A percentile compares a stretch with the other conserved stretches of the same genome.
These are phyloP conservation scores for Fusarium humuli DNA, from an alignment of 2,329 filamentous ascomycete genomes.

Conservation along the genomic window DNA sequence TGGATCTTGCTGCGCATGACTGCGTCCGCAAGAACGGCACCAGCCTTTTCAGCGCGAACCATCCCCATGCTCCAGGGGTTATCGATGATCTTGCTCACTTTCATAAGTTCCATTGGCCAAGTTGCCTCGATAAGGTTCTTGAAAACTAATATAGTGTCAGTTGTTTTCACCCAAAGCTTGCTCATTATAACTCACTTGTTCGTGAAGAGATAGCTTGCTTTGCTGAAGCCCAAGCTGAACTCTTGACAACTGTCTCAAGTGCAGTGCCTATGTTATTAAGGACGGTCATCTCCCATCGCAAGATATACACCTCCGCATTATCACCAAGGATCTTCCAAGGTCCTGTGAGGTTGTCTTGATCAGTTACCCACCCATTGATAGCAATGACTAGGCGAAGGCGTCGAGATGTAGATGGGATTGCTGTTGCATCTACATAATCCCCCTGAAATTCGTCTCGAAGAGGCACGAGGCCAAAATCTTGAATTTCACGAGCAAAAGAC, in stretches of 20 bases:
- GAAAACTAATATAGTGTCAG: conserved; percentile 56
- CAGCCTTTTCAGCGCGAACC: conserved; percentile 79
- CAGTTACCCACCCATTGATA: conserved; percentile 83
- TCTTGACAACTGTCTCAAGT: conserved; percentile 81
- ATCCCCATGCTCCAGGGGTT: conserved; percentile 85
- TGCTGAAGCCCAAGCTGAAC: conserved; percentile 82
- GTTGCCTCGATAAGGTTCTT: conserved; percentile 67
- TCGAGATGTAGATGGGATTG: conserved; percentile 68
- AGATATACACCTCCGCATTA: conserved; percentile 81
- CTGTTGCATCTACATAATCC: conserved; percentile 61
- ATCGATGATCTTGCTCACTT: conserved; percentile 79
- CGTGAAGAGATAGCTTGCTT: conserved; percentile 61
- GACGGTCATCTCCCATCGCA: conserved; percentile 85
- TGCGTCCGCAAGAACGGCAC: conserved; percentile 79
- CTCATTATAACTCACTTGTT: conserved; percentile 56
- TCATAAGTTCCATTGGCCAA: conserved; percentile 73
- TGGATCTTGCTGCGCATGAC: conserved; percentile 81
- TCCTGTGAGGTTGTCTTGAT: conserved; percentile 73
- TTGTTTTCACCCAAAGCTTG: neutral
- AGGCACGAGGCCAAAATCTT: conserved; percentile 88
- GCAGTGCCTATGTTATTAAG: conserved; percentile 82
- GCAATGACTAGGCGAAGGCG: conserved; percentile 85
- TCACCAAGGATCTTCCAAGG: conserved; percentile 83
- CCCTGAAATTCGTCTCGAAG: conserved; percentile 63
- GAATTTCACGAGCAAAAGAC: conserved; percentile 84